phyloP scores from a whole-genome alignment of 176 grass and related monocot genomes.

The Zoysia japonica region DNA sequence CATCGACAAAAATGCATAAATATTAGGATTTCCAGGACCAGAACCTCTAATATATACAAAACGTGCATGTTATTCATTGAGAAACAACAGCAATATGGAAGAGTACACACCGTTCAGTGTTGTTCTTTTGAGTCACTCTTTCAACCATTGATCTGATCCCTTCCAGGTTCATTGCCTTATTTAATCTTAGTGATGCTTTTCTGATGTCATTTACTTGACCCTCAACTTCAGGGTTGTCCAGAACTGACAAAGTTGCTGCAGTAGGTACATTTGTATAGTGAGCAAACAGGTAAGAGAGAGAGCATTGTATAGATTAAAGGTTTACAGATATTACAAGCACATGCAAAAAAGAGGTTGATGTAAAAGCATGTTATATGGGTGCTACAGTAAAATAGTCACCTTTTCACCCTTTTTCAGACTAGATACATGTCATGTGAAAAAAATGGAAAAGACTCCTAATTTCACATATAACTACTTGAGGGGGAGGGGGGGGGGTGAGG shows the following conservation, averaged over 20 bases:
- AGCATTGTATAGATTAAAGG: not conserved
- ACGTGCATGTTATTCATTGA: not conserved
- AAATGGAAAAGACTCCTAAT: not conserved
- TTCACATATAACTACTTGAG: not conserved
- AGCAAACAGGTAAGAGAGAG: not conserved
- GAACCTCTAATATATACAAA: constrained; percentile 3
- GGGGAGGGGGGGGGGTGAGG: not conserved
- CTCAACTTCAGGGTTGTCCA: constrained; percentile 43
- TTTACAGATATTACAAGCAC: not conserved
- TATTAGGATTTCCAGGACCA: constrained; percentile 26
- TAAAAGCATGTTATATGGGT: not conserved
- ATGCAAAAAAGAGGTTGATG: not conserved
- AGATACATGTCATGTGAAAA: not conserved
- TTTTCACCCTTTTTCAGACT: not conserved
- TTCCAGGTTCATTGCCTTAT: constrained; percentile 62
- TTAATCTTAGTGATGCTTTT: constrained; percentile 59
- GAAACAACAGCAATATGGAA: constrained; percentile 6
- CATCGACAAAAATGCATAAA: constrained; percentile 15
- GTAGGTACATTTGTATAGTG: not conserved
- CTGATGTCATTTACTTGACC: constrained; percentile 46
- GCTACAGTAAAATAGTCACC: not conserved
- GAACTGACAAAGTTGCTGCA: constrained; percentile 51
- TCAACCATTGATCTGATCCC: constrained; percentile 70
- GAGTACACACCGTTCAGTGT: constrained; percentile 54
- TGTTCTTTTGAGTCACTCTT: constrained; percentile 54